These are phyloP conservation scores for Arctium minus DNA, from an alignment of 129 eudicot species.

Conservation along the genomic window DNA sequence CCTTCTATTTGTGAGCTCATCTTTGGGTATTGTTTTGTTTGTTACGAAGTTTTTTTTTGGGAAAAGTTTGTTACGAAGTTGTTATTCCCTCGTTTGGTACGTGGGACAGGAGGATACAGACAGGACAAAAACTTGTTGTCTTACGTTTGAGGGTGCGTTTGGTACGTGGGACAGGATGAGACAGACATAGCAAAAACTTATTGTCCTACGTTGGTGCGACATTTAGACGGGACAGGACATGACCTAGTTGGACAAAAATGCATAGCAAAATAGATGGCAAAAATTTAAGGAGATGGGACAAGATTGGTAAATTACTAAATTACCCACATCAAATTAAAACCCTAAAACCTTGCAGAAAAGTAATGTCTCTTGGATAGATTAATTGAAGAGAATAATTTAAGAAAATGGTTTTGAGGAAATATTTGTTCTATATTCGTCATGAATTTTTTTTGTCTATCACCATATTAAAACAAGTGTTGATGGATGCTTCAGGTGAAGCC, in stretches of 20 bases:
- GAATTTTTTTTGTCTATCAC: neutral
- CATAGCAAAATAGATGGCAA: neutral
- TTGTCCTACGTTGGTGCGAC: neutral
- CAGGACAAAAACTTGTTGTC: too few relatives aligned
- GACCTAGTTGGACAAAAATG: neutral
- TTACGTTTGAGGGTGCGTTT: too few relatives aligned
- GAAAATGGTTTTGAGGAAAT: too few relatives aligned
- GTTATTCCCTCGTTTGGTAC: too few relatives aligned
- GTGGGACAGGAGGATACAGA: too few relatives aligned
- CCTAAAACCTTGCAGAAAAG: neutral
- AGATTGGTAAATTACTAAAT: neutral
- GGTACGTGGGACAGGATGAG: too few relatives aligned
- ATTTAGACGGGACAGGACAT: neutral
- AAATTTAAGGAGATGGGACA: neutral
- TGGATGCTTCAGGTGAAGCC: slow-evolving; percentile 56
- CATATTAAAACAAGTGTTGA: neutral
- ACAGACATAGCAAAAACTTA: too few relatives aligned
- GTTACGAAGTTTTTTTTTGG: neutral
- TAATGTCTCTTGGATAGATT: neutral
- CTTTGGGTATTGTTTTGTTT: neutral
- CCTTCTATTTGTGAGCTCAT: neutral
- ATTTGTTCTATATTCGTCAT: neutral
- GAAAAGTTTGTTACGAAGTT: too few relatives aligned
- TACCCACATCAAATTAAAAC: neutral
- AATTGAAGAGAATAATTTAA: neutral